phyloP scores from a whole-genome alignment of 2,329 filamentous ascomycete species.

The Fusarium metavorans region DNA sequence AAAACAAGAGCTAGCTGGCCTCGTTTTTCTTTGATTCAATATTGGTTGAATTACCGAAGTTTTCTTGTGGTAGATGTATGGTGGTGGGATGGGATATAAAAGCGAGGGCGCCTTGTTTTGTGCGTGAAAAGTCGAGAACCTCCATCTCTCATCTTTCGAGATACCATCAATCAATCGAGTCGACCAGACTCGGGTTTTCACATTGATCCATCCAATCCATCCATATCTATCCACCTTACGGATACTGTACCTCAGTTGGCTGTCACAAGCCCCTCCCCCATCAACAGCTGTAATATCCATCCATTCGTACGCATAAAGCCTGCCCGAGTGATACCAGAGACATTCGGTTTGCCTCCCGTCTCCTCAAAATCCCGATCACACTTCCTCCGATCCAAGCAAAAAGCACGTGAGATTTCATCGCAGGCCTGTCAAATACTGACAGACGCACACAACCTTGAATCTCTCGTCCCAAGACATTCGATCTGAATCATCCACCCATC shows the following conservation, averaged over 20 bases:
- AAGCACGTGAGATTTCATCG: background rate
- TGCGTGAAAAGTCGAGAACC: background rate
- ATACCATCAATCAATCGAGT: background rate
- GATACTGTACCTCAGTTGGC: constrained; percentile 1
- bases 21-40: background rate
- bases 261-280: background rate
- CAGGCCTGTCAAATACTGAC: background rate
- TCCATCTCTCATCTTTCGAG: background rate
- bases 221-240: background rate
- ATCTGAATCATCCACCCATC: constrained; percentile 5
- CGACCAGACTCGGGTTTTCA: background rate
- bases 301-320: constrained; percentile 10
- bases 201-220: background rate
- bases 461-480: constrained; percentile 1
- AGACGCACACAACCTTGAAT: background rate
- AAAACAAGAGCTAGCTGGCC: background rate
- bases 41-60: background rate
- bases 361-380: constrained; percentile 9
- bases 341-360: background rate
- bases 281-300: constrained; percentile 5
- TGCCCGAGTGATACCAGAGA: constrained; percentile 7
- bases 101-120: background rate
- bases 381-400: background rate
- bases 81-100: background rate
- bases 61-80: background rate